Evolutionary conservation across 1,284 basidiomycete genomes (phyloP).

Genomic region (Fomitopsis betulina): DNA sequence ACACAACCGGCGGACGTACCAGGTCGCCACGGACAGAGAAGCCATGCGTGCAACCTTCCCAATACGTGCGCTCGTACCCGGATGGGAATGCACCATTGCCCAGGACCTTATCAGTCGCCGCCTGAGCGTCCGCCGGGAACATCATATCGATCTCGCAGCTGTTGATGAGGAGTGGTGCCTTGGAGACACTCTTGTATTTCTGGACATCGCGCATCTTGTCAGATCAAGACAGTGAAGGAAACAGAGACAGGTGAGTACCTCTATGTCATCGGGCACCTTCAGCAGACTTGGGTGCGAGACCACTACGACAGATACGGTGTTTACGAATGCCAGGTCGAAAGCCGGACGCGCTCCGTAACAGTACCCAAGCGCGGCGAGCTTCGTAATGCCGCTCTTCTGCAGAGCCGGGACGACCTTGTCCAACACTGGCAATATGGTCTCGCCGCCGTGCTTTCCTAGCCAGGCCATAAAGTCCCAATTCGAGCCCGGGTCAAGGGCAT

Average conservation of each 20-base stretch:
- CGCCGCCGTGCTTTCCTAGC: slow-evolving; percentile 43
- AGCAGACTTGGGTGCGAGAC: slow-evolving; percentile 70
- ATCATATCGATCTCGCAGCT: slow-evolving; percentile 32
- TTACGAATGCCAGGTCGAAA: slow-evolving; percentile 67
- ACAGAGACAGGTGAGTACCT: slow-evolving; percentile 44
- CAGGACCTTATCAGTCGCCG: slow-evolving; percentile 35
- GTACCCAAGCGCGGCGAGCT: slow-evolving; percentile 61
- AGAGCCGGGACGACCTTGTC: slow-evolving; percentile 57
- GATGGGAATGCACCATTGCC: slow-evolving; percentile 33
- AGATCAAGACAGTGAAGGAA: slow-evolving; percentile 14
- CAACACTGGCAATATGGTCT: slow-evolving; percentile 45
- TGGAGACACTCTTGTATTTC: slow-evolving; percentile 26
- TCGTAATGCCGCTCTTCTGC: slow-evolving; percentile 53
- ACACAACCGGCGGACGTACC: slow-evolving; percentile 14
- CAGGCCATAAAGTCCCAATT: slow-evolving; percentile 44
- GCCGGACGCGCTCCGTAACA: slow-evolving; percentile 59
- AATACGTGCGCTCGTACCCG: slow-evolving; percentile 40
- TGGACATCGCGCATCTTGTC: slow-evolving; percentile 8
- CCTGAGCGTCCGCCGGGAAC: slow-evolving; percentile 30
- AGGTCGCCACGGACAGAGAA: slow-evolving; percentile 42
- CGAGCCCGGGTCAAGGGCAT: slow-evolving; percentile 29
- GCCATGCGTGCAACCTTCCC: slow-evolving; percentile 44
- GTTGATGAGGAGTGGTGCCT: slow-evolving; percentile 41
- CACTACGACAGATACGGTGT: slow-evolving; percentile 47
- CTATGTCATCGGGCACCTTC: slow-evolving; percentile 54